Evolutionary conservation across 257 asterid genomes (phyloP).

Genomic region (Datura wrightii): DNA sequence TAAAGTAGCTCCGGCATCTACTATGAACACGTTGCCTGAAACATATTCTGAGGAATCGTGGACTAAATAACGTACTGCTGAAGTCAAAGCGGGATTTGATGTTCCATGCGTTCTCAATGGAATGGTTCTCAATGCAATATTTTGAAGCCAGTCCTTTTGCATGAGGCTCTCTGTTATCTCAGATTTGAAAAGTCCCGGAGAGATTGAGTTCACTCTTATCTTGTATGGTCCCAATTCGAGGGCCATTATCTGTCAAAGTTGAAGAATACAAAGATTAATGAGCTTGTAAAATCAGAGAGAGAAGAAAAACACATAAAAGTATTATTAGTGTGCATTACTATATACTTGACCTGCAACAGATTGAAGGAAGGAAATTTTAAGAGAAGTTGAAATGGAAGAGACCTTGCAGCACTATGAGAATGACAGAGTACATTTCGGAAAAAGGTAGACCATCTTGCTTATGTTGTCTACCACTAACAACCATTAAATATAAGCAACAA

Average conservation of each 20-base stretch:
- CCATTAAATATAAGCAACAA: background rate
- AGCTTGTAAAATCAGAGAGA: conserved; percentile 8
- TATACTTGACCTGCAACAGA: background rate
- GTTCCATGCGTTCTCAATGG: conserved; percentile 66
- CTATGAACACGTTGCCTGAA: conserved; percentile 63
- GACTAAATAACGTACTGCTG: conserved; percentile 65
- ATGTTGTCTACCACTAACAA: background rate
- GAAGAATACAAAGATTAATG: background rate
- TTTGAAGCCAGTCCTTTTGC: conserved; percentile 62
- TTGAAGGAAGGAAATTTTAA: background rate
- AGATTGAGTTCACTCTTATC: conserved; percentile 75
- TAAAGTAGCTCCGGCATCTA: conserved; percentile 67
- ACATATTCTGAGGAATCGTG: conserved; percentile 67
- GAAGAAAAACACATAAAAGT: background rate
- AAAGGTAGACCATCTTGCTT: background rate
- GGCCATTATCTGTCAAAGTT: conserved; percentile 68
- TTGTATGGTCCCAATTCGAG: conserved; percentile 63
- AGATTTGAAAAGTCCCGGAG: conserved; percentile 72
- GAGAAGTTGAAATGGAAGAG: background rate
- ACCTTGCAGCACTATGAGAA: background rate
- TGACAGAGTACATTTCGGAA: background rate
- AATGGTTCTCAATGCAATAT: conserved; percentile 48
- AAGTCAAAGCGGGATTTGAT: conserved; percentile 68
- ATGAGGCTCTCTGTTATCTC: conserved; percentile 72
- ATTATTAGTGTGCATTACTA: background rate